Conservation (phyloP, 805 yeast genomes). For the Starmerella vaccinii region DNA sequence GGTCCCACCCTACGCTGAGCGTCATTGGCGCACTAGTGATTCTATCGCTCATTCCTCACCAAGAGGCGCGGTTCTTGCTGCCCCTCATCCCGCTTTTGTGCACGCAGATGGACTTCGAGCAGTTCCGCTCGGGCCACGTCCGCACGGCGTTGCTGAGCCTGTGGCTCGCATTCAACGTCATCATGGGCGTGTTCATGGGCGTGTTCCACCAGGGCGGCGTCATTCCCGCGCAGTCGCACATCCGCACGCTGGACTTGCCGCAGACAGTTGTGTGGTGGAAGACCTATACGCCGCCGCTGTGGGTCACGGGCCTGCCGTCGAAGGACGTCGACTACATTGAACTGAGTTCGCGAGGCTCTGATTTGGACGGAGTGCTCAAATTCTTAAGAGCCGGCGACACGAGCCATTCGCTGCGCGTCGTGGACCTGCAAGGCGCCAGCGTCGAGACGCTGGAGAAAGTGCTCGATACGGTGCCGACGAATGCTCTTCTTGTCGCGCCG, state of each 20-base stretch:
- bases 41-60: slow-evolving; percentile 76
- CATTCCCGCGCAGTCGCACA: slow-evolving; percentile 44
- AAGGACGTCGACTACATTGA: slow-evolving; percentile 25
- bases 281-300: slow-evolving; percentile 86
- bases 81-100: slow-evolving; percentile 71
- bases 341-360: slow-evolving; percentile 14
- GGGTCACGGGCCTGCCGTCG: slow-evolving; percentile 45
- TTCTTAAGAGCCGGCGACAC: not conserved
- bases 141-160: slow-evolving; percentile 24
- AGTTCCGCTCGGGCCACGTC: slow-evolving; percentile 14
- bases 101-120: slow-evolving; percentile 36
- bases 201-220: slow-evolving; percentile 85
- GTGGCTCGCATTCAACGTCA: slow-evolving; percentile 59
- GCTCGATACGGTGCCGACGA: slow-evolving; percentile 10
- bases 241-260: slow-evolving; percentile 26
- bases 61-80: slow-evolving; percentile 76
- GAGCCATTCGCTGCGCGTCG: slow-evolving; percentile 20
- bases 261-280: slow-evolving; percentile 71
- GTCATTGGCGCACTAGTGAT: slow-evolving; percentile 50
- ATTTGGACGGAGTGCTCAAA: not conserved
- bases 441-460: slow-evolving; percentile 26
- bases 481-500: slow-evolving; percentile 5
- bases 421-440: slow-evolving; percentile 46
- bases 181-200: slow-evolving; percentile 61
- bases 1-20: slow-evolving; percentile 49